Conservation (phyloP, 192 early-diverging fungal species). For the Rhizoclosmatium sp. region DNA sequence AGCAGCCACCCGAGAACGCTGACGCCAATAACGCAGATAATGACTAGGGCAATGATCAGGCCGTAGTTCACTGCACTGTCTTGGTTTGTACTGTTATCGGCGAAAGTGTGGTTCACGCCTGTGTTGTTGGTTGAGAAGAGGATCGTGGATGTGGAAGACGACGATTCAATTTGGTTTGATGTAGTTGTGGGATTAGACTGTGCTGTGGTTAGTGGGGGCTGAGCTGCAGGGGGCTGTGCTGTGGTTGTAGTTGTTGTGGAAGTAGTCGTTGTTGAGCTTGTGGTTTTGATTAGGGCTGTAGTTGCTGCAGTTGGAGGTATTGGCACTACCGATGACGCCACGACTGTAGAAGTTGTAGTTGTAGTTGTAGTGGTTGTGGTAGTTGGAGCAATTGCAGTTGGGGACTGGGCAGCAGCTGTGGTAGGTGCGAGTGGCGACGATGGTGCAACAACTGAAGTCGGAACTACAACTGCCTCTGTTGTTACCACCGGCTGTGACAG, state of each 20-base stretch:
- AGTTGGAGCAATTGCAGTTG: too few relatives aligned
- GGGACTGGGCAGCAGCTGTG: too few relatives aligned
- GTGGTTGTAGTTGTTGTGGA: conserved; percentile 13
- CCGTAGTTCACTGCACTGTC: conserved; percentile 8
- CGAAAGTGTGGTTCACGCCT: not conserved
- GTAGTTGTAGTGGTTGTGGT: too few relatives aligned
- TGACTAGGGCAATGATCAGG: conserved; percentile 8
- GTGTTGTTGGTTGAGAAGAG: not conserved
- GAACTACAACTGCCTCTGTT: too few relatives aligned
- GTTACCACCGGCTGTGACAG: too few relatives aligned
- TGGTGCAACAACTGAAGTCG: too few relatives aligned
- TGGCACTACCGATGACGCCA: too few relatives aligned
- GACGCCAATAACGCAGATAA: not conserved
- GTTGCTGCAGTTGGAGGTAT: not conserved
- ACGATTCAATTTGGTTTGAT: not conserved
- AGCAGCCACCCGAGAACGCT: not conserved
- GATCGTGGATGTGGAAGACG: not conserved
- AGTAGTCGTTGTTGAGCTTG: not conserved
- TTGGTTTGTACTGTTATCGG: not conserved
- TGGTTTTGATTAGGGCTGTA: not conserved
- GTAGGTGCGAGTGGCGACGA: too few relatives aligned
- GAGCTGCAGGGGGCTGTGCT: conserved; percentile 2
- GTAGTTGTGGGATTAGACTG: not conserved
- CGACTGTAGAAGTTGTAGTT: too few relatives aligned
- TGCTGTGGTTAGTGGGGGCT: not conserved